These are phyloP conservation scores for button mushroom (Agaricus bisporus) DNA, from an alignment of 768 basidiomycete species.

Conservation along the genomic window DNA sequence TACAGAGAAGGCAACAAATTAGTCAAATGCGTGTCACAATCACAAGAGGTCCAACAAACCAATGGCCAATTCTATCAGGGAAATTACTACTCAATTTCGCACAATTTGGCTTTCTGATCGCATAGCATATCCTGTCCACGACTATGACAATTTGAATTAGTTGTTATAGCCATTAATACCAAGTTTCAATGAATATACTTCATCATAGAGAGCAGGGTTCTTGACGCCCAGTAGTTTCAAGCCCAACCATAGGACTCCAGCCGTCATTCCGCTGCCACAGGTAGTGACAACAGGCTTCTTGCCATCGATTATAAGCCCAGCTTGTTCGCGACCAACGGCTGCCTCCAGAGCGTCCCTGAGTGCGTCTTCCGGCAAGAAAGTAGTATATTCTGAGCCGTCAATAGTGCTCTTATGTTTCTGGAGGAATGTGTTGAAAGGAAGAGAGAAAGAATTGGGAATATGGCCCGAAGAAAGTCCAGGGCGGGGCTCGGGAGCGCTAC, in stretches of 20 bases:
- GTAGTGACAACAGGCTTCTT: conserved; percentile 59
- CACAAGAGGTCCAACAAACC: too few relatives aligned
- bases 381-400: conserved; percentile 47
- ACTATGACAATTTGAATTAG: conserved; percentile 37
- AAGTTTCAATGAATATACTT: conserved; percentile 47
- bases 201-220: conserved; percentile 80
- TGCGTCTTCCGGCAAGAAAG: conserved; percentile 49
- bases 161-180: neutral
- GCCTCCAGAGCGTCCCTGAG: conserved; percentile 54
- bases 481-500: conserved; percentile 83
- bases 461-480: conserved; percentile 86
- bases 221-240: conserved; percentile 63
- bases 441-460: conserved; percentile 79
- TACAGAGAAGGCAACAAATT: neutral
- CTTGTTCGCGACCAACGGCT: conserved; percentile 54
- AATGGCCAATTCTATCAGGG: neutral
- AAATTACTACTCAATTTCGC: conserved; percentile 24
- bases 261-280: conserved; percentile 99
- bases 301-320: conserved; percentile 54
- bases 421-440: conserved; percentile 80
- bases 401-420: conserved; percentile 28
- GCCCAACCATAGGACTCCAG: conserved; percentile 90
- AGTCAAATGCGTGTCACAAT: neutral
- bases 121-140: conserved; percentile 92
- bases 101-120: conserved; percentile 69